Evolutionary conservation across 2,329 filamentous ascomycete species (phyloP), one percentile per base, ranked within the genome.

Genomic region (Phialocephala subalpina): DNA sequence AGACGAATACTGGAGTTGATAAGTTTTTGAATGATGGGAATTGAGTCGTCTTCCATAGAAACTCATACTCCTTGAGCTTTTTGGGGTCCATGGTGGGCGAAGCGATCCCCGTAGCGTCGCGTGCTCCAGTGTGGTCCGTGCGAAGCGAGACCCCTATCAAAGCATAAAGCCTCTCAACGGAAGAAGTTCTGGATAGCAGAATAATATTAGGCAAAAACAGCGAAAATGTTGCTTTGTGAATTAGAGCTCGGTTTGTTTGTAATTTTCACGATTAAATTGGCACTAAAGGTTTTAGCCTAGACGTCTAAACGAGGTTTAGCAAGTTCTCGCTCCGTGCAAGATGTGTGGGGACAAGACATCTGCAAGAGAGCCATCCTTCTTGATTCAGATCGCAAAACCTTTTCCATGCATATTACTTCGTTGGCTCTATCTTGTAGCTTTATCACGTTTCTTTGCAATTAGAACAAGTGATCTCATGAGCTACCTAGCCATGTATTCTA

Each of bases 121-220:
- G 12, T 14, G 12, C 12, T n/a, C 3, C 12, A 18, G 14, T 29
- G 14, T 11, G 12, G 49, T 53, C 49, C 49, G 49, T 53, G 49
- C 49, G 49, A 29, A 53, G 49, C 49, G 49, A 53, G 25, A 22
- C 49, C 49, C 25, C 49, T 53, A 18, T 29, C 18, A 20, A 9
- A 33, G 18, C 18, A 4, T 16, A 3, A 5, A 16, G 22, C 45
- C 25, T 49, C 45, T 25, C 38, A 33, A 33, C 1, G 45, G 6
- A 49, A 49, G 45, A 49, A 25, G 9, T 49, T 16, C 20, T 49
- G 45, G 29, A 14, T 25, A 49, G 45, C 6, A 25, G 20, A 49
- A n/a, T 4, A 20, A 6, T 11, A 25, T 5, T 9, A 49, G 11
- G 20, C 7, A 27, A 7, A 22, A 14, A 22, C n/a, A 49, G 14